These are phyloP conservation scores for Echinochloa phyllopogon DNA, from an alignment of 176 grass and related monocot genomes.

Conservation along the genomic window DNA sequence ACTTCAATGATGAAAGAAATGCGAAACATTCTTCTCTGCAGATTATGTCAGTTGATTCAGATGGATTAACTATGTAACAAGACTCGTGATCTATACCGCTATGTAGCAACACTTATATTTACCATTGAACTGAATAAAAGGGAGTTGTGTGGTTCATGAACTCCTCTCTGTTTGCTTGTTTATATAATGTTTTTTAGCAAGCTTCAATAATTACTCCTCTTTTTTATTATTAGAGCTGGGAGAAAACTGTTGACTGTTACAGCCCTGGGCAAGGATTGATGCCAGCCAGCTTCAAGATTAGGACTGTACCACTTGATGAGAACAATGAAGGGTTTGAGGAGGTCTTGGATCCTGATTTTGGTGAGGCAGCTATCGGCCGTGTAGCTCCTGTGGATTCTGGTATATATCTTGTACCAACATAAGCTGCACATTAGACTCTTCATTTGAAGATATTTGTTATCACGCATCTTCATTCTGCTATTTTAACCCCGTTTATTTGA, in stretches of 20 bases:
- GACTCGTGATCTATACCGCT: neutral
- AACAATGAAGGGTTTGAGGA: slow-evolving; percentile 78
- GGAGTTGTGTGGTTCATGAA: neutral
- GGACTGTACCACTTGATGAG: slow-evolving; percentile 67
- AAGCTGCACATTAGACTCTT: neutral
- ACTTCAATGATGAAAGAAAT: slow-evolving; percentile 27
- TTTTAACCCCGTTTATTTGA: slow-evolving; percentile 26
- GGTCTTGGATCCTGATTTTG: slow-evolving; percentile 83
- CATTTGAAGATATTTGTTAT: neutral
- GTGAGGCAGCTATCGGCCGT: slow-evolving; percentile 80
- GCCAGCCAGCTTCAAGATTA: slow-evolving; percentile 86
- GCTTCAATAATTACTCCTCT: slow-evolving; percentile 12
- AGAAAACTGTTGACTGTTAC: slow-evolving; percentile 90
- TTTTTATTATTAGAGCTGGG: slow-evolving; percentile 79
- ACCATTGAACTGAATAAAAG: neutral
- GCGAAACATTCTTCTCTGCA: neutral
- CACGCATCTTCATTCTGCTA: slow-evolving; percentile 6
- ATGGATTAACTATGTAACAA: neutral
- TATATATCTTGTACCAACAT: slow-evolving; percentile 19
- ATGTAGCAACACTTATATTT: neutral
- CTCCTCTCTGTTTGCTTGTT: slow-evolving; percentile 19
- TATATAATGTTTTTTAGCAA: neutral
- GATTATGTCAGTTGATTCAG: slow-evolving; percentile 36
- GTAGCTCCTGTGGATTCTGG: slow-evolving; percentile 91
- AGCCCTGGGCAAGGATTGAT: slow-evolving; percentile 89